phyloP scores from a whole-genome alignment of 2,329 filamentous ascomycete species.

The Cercospora sp. region DNA sequence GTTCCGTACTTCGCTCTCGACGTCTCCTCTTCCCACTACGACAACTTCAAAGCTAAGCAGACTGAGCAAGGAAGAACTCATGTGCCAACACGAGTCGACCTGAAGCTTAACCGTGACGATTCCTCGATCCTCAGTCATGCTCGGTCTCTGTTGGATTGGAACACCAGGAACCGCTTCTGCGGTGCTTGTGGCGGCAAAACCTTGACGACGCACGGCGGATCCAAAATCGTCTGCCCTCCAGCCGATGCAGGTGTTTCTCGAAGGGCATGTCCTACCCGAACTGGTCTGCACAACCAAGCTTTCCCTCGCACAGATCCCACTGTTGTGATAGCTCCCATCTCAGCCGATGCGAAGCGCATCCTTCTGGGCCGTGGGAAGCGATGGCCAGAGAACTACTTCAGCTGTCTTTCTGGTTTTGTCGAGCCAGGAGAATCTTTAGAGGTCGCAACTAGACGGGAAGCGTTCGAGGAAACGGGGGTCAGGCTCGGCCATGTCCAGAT shows the following conservation, averaged over 20 bases:
- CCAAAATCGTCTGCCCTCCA: slow-evolving; percentile 29
- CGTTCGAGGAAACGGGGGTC: slow-evolving; percentile 84
- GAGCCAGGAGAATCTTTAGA: slow-evolving; percentile 84
- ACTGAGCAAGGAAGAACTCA: slow-evolving; percentile 19
- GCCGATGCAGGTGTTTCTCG: slow-evolving; percentile 24
- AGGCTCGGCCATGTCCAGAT: slow-evolving; percentile 74
- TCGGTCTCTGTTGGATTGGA: slow-evolving; percentile 28
- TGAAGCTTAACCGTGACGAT: slow-evolving; percentile 23
- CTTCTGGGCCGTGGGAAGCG: slow-evolving; percentile 27
- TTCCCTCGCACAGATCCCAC: slow-evolving; percentile 30
- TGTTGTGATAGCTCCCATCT: slow-evolving; percentile 28
- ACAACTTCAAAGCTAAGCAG: slow-evolving; percentile 21
- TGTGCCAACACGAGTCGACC: slow-evolving; percentile 24
- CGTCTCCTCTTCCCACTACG: slow-evolving; percentile 23
- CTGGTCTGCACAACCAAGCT: slow-evolving; percentile 29
- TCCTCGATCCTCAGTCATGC: slow-evolving; percentile 29
- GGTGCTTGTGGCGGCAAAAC: slow-evolving; percentile 27
- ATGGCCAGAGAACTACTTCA: slow-evolving; percentile 31
- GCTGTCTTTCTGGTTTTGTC: slow-evolving; percentile 62
- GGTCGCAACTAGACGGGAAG: slow-evolving; percentile 78
- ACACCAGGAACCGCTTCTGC: slow-evolving; percentile 25
- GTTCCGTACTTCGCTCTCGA: slow-evolving; percentile 29
- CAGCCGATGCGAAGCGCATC: slow-evolving; percentile 26
- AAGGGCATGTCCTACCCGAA: slow-evolving; percentile 25
- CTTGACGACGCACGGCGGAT: slow-evolving; percentile 25